Evolutionary conservation across 176 grass and related monocot species (phyloP), one percentile per base, ranked within the genome.

Genomic region (Oryza nivara): DNA sequence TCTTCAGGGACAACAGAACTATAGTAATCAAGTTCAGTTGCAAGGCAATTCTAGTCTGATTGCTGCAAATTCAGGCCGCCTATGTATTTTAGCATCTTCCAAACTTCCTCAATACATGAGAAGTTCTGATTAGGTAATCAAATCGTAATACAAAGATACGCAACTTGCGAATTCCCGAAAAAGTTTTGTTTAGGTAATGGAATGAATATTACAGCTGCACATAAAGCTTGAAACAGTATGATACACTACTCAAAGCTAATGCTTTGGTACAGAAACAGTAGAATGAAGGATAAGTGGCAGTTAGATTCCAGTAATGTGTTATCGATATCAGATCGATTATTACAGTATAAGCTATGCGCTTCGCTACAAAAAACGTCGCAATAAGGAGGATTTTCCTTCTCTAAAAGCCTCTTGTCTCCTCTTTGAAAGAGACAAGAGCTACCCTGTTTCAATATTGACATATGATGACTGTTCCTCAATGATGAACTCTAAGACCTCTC

Each of bases 291-390:
- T 68, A 46, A 75, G 35, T 74, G 75, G 23, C 47, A 73, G 14
- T 26, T 0, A 88, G 26, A 67, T 74, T 88, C 8, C 79, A 68
- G 20, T 67, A 32, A 60, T n/a, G 17, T n/a, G 6, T 40, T 44
- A 77, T 52, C 73, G 72, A 71, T 49, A 49, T 49, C 47, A 49
- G 47, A 49, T 44, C 43, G 43, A 44, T 44, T 41, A 44, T 44
- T 41, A 41, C 40, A 38, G 16, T 83, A 11, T 73, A 9, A 66
- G 19, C 11, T 49, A 30, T 64, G 32, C 30, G 67, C 75, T 68
- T 68, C 71, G n/a, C 22, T 12, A 47, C 19, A 30, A 69, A 9
- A 10, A 60, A 77, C 11, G 32, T 30, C 64, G 70, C 70, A 65
- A 23, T 34, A 56, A 67, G 63, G 44, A 63, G 17, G 7, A 56